Evolutionary conservation across 2,329 filamentous ascomycete species (phyloP).

Genomic region (Hymenoscyphus fructigenus): DNA sequence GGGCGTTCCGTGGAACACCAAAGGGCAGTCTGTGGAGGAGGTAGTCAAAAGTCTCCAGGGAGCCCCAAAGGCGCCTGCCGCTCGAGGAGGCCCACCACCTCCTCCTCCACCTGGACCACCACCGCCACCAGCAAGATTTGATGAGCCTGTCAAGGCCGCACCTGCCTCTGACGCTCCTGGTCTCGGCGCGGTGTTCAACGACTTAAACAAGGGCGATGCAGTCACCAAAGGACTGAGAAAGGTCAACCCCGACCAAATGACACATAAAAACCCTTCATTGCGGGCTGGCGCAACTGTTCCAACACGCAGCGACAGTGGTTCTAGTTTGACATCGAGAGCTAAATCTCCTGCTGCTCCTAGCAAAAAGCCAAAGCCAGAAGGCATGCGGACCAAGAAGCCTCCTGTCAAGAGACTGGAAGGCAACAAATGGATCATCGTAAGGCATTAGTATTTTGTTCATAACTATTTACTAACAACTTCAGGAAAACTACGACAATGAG

Average conservation of each 20-base stretch:
- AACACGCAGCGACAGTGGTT: conserved; percentile 51
- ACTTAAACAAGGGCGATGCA: conserved; percentile 84
- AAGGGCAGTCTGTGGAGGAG: conserved; percentile 71
- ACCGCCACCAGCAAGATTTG: conserved; percentile 57
- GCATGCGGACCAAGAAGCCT: conserved; percentile 80
- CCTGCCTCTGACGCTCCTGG: conserved; percentile 54
- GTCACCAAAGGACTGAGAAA: conserved; percentile 89
- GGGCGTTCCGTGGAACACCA: conserved; percentile 84
- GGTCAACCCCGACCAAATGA: conserved; percentile 95
- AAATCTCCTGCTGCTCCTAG: conserved; percentile 90
- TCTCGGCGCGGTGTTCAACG: conserved; percentile 84
- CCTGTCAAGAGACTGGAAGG: conserved; percentile 76
- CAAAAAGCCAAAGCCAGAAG: conserved; percentile 84
- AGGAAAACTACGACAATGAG: conserved; percentile 89
- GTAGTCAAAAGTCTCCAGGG: conserved; percentile 58
- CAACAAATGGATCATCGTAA: conserved; percentile 89
- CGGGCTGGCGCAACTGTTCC: conserved; percentile 71
- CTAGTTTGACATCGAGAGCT: conserved; percentile 56
- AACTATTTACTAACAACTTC: neutral
- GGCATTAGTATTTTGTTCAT: conserved; percentile 31
- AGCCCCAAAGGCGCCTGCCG: conserved; percentile 45
- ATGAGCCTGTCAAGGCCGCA: conserved; percentile 51
- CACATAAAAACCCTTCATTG: conserved; percentile 93
- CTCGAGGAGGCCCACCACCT: conserved; percentile 54
- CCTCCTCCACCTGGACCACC: conserved; percentile 55